Base-by-base conservation (phyloP, 2,329 filamentous ascomycete genomes). In the Botrytis pseudocinerea region DNA sequence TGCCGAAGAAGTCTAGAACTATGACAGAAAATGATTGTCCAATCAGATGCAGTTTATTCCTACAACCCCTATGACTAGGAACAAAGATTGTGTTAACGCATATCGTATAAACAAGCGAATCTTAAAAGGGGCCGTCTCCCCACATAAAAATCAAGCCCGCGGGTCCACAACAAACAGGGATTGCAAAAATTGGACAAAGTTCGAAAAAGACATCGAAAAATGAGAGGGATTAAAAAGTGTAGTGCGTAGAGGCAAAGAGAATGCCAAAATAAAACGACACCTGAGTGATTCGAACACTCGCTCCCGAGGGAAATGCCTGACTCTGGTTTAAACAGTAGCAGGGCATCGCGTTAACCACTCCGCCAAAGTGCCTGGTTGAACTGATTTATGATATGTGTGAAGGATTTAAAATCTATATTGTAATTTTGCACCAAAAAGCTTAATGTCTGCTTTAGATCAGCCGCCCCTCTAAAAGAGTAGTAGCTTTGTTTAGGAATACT, bases 271-370 rank as follows among this genome's bases (percentile, higher is more conserved):
- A 20, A 63, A 42, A 42, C 65, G 65, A 69, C 65, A 69, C 65
- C 65, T 69, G 65, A 42, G 48, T 69, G 65, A 69, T 69, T 69
- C 65, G 65, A 69, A 69, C 65, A 69, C 65, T 42, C 65, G 65
- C 65, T 69, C 65, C 65, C 65, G 65, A 69, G 6, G 65, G 65
- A 69, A 69, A 69, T 69, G 65, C 65, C 65, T 69, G 48, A 57
- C 65, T 69, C 35, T 69, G 65, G 0, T 20, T 32, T 9, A 32
- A 32, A 18, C 65, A 69, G 38, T 69, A 69, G 65, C 65, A 69
- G 65, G 65, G 65, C 65, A 69, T 69, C 65, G 65, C 65, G 65
- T 69, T 69, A 69, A 69, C 65, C 65, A 69, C 65, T 69, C 65
- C 65, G 65, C 65, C 65, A 69, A 69, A 69, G 65, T 69, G 65